Evolutionary conservation across 2,329 filamentous ascomycete genomes (phyloP).

Genomic region (Cordyceps sp.): DNA sequence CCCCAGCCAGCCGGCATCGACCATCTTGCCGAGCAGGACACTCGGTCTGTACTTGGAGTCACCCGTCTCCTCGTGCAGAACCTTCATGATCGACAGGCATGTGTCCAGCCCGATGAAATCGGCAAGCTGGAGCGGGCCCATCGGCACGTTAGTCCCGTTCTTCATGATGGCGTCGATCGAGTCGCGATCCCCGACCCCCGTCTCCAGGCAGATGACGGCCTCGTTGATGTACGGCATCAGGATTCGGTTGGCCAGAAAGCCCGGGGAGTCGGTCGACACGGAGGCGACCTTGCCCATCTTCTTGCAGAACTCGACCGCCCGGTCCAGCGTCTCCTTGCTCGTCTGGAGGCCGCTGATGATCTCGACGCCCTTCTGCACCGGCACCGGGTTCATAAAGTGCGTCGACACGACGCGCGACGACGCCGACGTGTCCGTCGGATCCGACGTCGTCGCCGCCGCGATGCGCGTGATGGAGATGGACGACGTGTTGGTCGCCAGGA

Average conservation of each 20-base stretch:
- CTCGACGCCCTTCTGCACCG: slow-evolving; percentile 91
- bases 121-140: slow-evolving; percentile 85
- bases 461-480: slow-evolving; percentile 96
- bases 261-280: slow-evolving; percentile 74
- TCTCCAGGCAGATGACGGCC: slow-evolving; percentile 89
- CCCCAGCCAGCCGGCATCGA: slow-evolving; percentile 91
- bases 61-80: slow-evolving; percentile 76
- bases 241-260: slow-evolving; percentile 91
- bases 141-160: slow-evolving; percentile 95
- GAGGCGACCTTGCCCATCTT: slow-evolving; percentile 88
- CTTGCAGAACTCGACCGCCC: slow-evolving; percentile 71
- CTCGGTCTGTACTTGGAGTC: slow-evolving; percentile 92
- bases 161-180: slow-evolving; percentile 98
- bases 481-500: slow-evolving; percentile 96
- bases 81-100: slow-evolving; percentile 93
- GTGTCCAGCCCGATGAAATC: slow-evolving; percentile 98
- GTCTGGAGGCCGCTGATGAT: slow-evolving; percentile 94
- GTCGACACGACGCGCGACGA: slow-evolving; percentile 84
- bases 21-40: slow-evolving; percentile 82
- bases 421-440: slow-evolving; percentile 64
- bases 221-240: slow-evolving; percentile 99
- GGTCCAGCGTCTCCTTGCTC: slow-evolving; percentile 62
- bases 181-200: slow-evolving; percentile 72
- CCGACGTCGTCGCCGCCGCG: slow-evolving; percentile 64
- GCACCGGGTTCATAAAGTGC: slow-evolving; percentile 99